Base-by-base conservation (phyloP, 768 basidiomycete genomes). In the Myochromella boudieri region DNA sequence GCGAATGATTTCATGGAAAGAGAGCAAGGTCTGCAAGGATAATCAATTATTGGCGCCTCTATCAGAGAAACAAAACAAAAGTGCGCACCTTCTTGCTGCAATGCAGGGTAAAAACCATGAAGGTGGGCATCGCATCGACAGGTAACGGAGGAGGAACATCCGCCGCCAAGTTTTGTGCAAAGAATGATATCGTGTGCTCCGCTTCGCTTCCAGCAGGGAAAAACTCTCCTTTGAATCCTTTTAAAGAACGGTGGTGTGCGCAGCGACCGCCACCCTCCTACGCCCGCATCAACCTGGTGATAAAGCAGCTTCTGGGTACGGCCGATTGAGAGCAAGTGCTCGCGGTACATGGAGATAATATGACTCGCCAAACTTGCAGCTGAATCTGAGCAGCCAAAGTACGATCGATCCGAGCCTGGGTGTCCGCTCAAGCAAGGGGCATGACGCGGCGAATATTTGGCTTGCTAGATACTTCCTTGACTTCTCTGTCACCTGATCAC, bases 291-390 rank as follows among this genome's bases (percentile, higher is more conserved):
- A 24, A 98, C 90, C 63, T 99, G 97, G 66, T 98, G 97, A 58
- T 99, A 98, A 8, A 98, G 81, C 8, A 98, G 71, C 64, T 95
- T 95, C 71, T 99, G 97, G 32, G 98, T 95, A 59, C 98, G 95
- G 57, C 97, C 94, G 61, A 99, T 99, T 38, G 95, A 97, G 26
- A 98, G 74, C n/a, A 99, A 67, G 63, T 98, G 97, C 66, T 99
- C 97, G 61, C 97, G 86, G 68, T 98, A 99, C 97, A 99, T 99
- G 11, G 95, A 98, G 57, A 99, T 98, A 69, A 99, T 99, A 98
- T 0, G 93, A 95, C 66, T 99, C 97, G 37, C 82, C 80, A 57
- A 95, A 87, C 71, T 98, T 98, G 82, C 95, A 97, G 0, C 87
- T 86, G 60, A 99, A 99, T 58, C 98, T 82, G 57, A 97, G 81